Base-by-base conservation (phyloP, 1,139 yeast species). In the Scheffersomyces insectosa region DNA sequence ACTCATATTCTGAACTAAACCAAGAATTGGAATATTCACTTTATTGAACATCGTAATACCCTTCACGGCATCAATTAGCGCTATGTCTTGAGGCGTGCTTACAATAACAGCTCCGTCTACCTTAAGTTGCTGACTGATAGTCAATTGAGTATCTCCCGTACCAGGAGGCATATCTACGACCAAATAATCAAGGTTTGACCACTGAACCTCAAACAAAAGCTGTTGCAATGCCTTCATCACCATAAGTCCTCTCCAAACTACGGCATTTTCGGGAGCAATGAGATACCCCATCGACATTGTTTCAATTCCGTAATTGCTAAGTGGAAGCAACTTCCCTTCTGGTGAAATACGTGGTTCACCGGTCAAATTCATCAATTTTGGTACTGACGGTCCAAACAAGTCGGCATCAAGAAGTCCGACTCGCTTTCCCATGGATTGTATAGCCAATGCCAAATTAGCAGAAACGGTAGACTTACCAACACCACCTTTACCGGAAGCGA, bases 211-310 rank as follows among this genome's bases (percentile, higher is more conserved):
- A 53, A 85, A 88, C 15, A 88, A 62, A 14, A 88, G 70, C 57
- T 88, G 96, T 52, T 88, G 90, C 27, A 88, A 63, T 0, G 96
- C 96, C 59, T 88, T 88, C 82, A 87, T 89, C 28, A 88, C 93
- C 82, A 88, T 82, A 37, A 88, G 64, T 0, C 96, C 96, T 47
- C 96, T 69, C 96, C 96, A 88, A 0, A 86, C 95, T 3, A 89
- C 78, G 0, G 96, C 89, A 39, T 76, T 75, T 34, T 74, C 80
- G 25, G 87, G 87, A n/a, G 75, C 67, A 1, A 88, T 79, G 52
- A 88, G 66, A 55, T 84, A 88, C 0, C 96, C 96, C 95, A 88
- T 88, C 0, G 95, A 87, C 96, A 88, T 88, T 4, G 93, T 81
- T 52, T 85, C 83, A 1, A 88, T 61, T 0, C 96, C 96, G 51